A percentile compares a stretch with the other conserved stretches of the same genome.
These are phyloP conservation scores for Achaetomiella virescens DNA, from an alignment of 495 filamentous ascomycete species.

Conservation along the genomic window DNA sequence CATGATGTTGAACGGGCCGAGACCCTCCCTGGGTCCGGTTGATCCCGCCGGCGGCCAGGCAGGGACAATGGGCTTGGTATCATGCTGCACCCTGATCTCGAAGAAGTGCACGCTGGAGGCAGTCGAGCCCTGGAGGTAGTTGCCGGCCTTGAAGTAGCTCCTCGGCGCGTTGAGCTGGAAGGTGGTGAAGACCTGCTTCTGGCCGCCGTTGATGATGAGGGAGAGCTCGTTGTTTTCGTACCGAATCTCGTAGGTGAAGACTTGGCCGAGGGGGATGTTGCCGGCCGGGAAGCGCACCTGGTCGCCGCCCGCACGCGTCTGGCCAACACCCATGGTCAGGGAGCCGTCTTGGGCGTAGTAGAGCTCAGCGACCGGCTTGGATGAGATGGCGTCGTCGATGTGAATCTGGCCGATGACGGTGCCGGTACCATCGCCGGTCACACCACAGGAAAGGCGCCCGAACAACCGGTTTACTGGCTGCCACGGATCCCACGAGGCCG, in stretches of 20 bases:
- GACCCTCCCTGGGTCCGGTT: background rate
- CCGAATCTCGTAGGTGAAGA: slow-evolving; percentile 32
- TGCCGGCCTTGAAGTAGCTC: slow-evolving; percentile 41
- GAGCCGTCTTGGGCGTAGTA: slow-evolving; percentile 29
- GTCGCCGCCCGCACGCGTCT: slow-evolving; percentile 22
- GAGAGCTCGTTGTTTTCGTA: slow-evolving; percentile 27
- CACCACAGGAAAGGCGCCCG: slow-evolving; percentile 13
- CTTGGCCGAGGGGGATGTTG: slow-evolving; percentile 22
- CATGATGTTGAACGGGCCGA: background rate
- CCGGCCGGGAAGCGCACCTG: slow-evolving; percentile 23
- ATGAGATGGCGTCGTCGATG: slow-evolving; percentile 25
- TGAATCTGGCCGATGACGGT: slow-evolving; percentile 39
- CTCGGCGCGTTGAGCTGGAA: slow-evolving; percentile 24
- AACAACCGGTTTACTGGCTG: slow-evolving; percentile 29
- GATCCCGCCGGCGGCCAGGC: background rate
- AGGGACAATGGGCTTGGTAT: background rate
- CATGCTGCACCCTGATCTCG: slow-evolving; percentile 27
- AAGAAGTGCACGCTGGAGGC: slow-evolving; percentile 29
- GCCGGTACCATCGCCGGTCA: background rate
- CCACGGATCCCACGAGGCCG: slow-evolving; percentile 27
- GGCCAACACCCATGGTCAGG: slow-evolving; percentile 31
- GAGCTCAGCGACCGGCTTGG: slow-evolving; percentile 36
- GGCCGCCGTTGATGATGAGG: slow-evolving; percentile 30
- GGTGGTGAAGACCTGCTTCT: slow-evolving; percentile 23
- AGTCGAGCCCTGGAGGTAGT: slow-evolving; percentile 36